phyloP scores from a whole-genome alignment of 177 flowering plant genomes.

The Vitis hybrid region DNA sequence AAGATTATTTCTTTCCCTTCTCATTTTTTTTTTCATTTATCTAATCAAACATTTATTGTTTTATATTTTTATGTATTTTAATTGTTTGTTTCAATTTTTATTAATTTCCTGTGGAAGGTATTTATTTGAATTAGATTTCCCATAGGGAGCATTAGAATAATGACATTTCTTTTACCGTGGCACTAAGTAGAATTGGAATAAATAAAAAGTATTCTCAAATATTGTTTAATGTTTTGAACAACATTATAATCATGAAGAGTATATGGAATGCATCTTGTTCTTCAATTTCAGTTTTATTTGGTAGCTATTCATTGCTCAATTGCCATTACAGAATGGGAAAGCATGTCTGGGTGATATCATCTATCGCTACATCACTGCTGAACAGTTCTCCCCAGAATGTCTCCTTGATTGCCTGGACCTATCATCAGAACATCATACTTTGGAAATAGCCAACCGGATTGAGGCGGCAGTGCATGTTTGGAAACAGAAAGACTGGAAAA shows the following conservation, averaged over 20 bases:
- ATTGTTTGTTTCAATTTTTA: too few relatives aligned
- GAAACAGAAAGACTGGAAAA: conserved; percentile 51
- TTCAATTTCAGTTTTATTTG: not conserved
- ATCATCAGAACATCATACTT: conserved; percentile 62
- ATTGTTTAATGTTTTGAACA: too few relatives aligned
- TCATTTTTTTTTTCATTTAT: too few relatives aligned
- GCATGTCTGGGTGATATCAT: conserved; percentile 62
- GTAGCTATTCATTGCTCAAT: not conserved
- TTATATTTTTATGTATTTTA: too few relatives aligned
- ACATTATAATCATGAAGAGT: not conserved
- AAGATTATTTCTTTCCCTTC: too few relatives aligned
- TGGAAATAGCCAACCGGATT: conserved; percentile 57
- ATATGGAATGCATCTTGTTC: not conserved
- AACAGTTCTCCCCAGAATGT: conserved; percentile 57
- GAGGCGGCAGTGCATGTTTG: conserved; percentile 69
- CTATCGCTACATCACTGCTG: conserved; percentile 60
- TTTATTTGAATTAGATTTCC: too few relatives aligned
- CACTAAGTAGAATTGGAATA: too few relatives aligned
- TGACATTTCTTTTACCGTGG: too few relatives aligned
- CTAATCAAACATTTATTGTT: too few relatives aligned
- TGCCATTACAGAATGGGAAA: conserved; percentile 53
- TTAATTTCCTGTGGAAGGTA: too few relatives aligned
- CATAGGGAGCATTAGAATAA: too few relatives aligned
- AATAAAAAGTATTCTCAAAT: too few relatives aligned
- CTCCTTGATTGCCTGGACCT: conserved; percentile 67